Evolutionary conservation across 1,139 yeast species (phyloP), one percentile per base, ranked within the genome.

Genomic region (Arxiozyma heterogenica): DNA sequence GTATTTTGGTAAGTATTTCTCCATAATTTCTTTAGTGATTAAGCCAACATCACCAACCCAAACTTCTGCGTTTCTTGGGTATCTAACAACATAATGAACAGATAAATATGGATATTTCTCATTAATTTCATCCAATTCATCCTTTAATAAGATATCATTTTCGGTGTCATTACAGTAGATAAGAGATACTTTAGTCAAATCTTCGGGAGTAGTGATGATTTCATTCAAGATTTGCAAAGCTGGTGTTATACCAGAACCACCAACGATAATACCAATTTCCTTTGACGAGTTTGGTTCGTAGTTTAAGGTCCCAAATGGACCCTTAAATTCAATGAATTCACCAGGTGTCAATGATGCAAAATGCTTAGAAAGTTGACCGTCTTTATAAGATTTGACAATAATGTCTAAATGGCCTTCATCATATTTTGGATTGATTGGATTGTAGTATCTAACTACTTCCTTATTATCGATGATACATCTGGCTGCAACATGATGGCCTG

Each of bases 241-340:
- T 25, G 94, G 93, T 17, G 94, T 85, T 56, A 86, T 83, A 53
- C 93, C 93, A 0, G 90, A 81, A 18, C 93, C 93, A 61, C 91
- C 93, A n/a, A 91, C 91, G 60, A 86, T 75, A 72, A 86, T 76
- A 17, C 82, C 83, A 58, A 86, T 75, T 56, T 81, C 79, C 56
- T 77, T 77, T 47, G 82, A 82, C 75, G 80, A 77, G 64, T 84
- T 84, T 25, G 82, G 68, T 41, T 69, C 66, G 67, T 86, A 85
- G 55, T 77, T 71, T 69, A 86, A 80, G 65, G 83, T 77, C 15
- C 94, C 94, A 53, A 85, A 85, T 30, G 93, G 90, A 4, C 94
- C 94, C 68, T 83, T 79, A 63, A 86, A 85, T 59, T 80, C 79
- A 42, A 84, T 86, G 21, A 79, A 75, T 65, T 82, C 82, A 49